Conservation (phyloP, 2,329 filamentous ascomycete genomes). For the Helminthosporium solani region DNA sequence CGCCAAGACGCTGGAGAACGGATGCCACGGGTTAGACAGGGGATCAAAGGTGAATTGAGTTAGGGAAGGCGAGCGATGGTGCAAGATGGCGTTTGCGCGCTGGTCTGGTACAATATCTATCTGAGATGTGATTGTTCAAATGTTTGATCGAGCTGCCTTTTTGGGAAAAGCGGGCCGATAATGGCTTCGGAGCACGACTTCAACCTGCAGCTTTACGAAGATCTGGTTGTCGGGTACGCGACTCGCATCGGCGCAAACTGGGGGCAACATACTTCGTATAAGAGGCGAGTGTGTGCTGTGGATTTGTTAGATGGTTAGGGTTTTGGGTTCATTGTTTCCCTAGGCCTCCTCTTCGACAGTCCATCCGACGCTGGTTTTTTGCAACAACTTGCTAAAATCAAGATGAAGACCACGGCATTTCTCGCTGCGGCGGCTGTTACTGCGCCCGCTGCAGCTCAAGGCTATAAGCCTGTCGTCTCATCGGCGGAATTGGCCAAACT, state of each 20-base stretch:
- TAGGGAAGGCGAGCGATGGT: neutral
- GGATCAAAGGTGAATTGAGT: neutral
- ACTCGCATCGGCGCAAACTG: too few relatives aligned
- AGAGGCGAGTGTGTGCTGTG: too few relatives aligned
- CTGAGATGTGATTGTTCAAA: neutral
- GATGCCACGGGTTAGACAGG: neutral
- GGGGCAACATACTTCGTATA: too few relatives aligned
- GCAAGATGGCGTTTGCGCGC: neutral
- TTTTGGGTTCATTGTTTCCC: neutral
- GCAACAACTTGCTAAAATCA: neutral
- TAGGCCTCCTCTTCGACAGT: neutral
- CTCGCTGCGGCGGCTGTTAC: conserved; percentile 19
- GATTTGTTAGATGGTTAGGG: too few relatives aligned
- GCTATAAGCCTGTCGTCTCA: conserved; percentile 11
- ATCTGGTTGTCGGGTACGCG: too few relatives aligned
- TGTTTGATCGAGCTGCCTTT: neutral
- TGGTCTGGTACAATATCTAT: neutral
- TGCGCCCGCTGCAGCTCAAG: conserved; percentile 22
- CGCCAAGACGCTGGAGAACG: neutral
- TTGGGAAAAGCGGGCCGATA: neutral
- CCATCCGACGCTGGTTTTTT: neutral
- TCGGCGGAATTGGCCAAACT: conserved; percentile 6
- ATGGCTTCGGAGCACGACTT: too few relatives aligned
- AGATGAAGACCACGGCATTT: conserved; percentile 34
- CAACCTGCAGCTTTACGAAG: too few relatives aligned